These are phyloP conservation scores for Hypoxylon perforatum DNA, from an alignment of 495 filamentous ascomycete species.

Conservation along the genomic window DNA sequence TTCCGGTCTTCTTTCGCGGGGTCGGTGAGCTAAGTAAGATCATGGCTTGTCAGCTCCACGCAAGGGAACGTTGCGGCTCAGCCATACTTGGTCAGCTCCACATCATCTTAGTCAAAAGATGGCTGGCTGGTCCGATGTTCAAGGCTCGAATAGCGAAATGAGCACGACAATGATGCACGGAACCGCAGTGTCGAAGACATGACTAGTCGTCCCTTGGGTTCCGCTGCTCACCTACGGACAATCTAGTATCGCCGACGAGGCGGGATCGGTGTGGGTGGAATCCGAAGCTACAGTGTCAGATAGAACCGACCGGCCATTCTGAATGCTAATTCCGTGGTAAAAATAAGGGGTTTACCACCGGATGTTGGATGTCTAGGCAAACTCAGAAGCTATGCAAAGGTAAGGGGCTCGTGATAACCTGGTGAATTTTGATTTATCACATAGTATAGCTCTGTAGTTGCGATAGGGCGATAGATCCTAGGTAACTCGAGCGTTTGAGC, in stretches of 20 bases:
- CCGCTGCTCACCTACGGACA: not conserved
- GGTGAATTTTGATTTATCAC: not conserved
- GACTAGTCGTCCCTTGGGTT: not conserved
- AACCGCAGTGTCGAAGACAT: not conserved
- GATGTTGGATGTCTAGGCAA: too few species aligned
- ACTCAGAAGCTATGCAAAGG: conserved; percentile 7
- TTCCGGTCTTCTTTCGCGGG: conserved; percentile 2
- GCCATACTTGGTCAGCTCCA: conserved; percentile 20
- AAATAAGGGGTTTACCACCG: too few species aligned
- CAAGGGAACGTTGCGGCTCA: conserved; percentile 41
- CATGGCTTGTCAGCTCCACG: conserved; percentile 28
- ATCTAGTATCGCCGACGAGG: not conserved
- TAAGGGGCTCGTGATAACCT: conserved; percentile 6
- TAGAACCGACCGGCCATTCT: too few species aligned
- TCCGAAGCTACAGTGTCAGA: not conserved
- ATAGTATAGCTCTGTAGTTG: not conserved
- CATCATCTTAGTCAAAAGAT: conserved; percentile 15
- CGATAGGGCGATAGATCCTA: not conserved
- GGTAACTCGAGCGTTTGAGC: not conserved
- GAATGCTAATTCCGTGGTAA: too few species aligned
- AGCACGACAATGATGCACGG: conserved; percentile 5
- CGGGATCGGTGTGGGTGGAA: not conserved
- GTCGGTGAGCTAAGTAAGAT: conserved; percentile 17
- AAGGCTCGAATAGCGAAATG: conserved; percentile 6
- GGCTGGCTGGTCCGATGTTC: conserved; percentile 7